These are phyloP conservation scores for Cordia subcordata DNA, from an alignment of 257 asterid species.

Conservation along the genomic window DNA sequence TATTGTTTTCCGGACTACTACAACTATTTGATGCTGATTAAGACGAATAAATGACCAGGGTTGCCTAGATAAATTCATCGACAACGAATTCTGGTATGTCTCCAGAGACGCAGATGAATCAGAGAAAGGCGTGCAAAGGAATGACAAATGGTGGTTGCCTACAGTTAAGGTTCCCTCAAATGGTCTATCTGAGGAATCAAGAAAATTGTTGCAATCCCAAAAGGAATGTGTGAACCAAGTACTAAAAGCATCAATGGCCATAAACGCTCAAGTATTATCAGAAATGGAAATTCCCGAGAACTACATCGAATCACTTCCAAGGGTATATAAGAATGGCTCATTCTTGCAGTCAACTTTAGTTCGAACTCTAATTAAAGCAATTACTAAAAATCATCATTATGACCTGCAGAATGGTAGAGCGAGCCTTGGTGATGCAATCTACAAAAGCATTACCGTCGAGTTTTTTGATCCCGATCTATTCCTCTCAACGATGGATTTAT, in stretches of 20 bases:
- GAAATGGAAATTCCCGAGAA: constrained; percentile 89
- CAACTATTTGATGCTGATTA: background rate
- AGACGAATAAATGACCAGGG: constrained; percentile 29
- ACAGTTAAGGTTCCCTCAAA: constrained; percentile 65
- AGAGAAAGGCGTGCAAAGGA: constrained; percentile 54
- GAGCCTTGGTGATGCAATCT: constrained; percentile 74
- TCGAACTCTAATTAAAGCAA: too few relatives aligned
- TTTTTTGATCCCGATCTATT: constrained; percentile 67
- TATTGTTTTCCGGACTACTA: background rate
- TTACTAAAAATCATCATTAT: too few relatives aligned
- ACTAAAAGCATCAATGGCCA: constrained; percentile 81
- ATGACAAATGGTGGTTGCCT: constrained; percentile 92
- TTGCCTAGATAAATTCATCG: constrained; percentile 52
- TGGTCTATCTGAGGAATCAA: constrained; percentile 62
- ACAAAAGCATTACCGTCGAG: constrained; percentile 64
- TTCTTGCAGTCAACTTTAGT: background rate
- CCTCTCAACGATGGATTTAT: constrained; percentile 60
- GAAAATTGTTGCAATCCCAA: constrained; percentile 53
- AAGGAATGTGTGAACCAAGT: constrained; percentile 81
- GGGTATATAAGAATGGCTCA: constrained; percentile 32
- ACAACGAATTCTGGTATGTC: constrained; percentile 66
- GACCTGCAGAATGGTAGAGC: constrained; percentile 64
- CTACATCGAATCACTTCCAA: constrained; percentile 86
- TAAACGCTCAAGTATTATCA: constrained; percentile 70
- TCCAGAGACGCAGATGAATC: constrained; percentile 67